Base-by-base conservation (phyloP, 1,139 yeast species). In the Geotrichum siamense region DNA sequence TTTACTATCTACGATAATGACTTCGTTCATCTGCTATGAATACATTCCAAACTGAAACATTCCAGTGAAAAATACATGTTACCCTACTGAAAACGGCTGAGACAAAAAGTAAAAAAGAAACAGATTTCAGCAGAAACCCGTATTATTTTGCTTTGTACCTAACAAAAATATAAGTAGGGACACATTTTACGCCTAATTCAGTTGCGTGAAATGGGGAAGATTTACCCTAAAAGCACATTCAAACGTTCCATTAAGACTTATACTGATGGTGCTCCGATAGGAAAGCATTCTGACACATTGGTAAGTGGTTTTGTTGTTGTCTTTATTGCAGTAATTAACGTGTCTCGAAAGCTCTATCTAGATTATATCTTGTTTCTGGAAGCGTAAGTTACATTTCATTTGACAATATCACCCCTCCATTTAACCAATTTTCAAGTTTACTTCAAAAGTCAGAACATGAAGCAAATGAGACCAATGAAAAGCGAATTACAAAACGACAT, bases 291-390 rank as follows among this genome's bases (percentile, higher is more conserved):
- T 10, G 45, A 38, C 15, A 33, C 39, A 10, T 33, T 43, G 31
- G 44, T 40, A 40, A 10, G 39, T 20, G 13, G 15, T 10, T 15
- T 32, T 20, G n/a, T n/a, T 5, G 8, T 9, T 3, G 16, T 10
- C n/a, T 26, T 37, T 27, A 19, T n/a, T 37, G 23, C 9, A 8
- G 10, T 20, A 13, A 12, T 17, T 27, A n/a, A 17, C 10, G 25
- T 20, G 12, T n/a, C 10, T 29, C 15, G 5, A 8, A 15, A 40
- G 44, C 39, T 43, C 8, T 43, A 43, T 15, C 28, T 43, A 10
- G 42, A 43, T 28, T 43, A 43, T 17, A 32, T 43, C 10, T 22
- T 43, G 12, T 43, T 43, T 26, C 45, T 43, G n/a, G 39, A 43
- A 23, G 21, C 35, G 45, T 43, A 29, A 12, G 45, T 29, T 16